phyloP scores from a whole-genome alignment of 2,329 filamentous ascomycete genomes.

The Exophiala phaeomuriformis region DNA sequence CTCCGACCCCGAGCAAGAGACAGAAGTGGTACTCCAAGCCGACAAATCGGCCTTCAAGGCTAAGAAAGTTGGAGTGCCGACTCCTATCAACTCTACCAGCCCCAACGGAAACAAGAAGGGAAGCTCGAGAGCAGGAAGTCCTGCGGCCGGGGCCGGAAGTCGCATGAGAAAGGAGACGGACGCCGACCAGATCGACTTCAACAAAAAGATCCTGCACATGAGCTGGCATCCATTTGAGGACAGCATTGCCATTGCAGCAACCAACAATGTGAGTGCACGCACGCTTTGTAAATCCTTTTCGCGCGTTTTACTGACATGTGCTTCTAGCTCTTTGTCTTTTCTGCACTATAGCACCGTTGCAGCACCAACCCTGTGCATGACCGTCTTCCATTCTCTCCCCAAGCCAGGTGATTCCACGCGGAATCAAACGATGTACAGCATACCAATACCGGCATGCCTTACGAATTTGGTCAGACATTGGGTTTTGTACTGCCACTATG shows the following conservation, averaged over 20 bases:
- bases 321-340: constrained; percentile 66
- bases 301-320: neutral
- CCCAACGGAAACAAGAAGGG: constrained; percentile 71
- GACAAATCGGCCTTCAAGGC: constrained; percentile 99
- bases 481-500: neutral
- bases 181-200: constrained; percentile 98
- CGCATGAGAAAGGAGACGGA: constrained; percentile 99
- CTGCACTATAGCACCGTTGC: constrained; percentile 51
- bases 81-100: constrained; percentile 83
- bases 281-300: neutral
- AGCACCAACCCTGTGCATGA: neutral
- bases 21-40: constrained; percentile 92
- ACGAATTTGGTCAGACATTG: neutral
- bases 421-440: neutral
- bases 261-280: constrained; percentile 79
- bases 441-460: neutral
- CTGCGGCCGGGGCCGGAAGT: constrained; percentile 68
- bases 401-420: neutral
- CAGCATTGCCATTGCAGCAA: constrained; percentile 98
- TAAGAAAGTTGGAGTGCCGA: constrained; percentile 97
- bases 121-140: constrained; percentile 79
- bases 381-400: constrained; percentile 3
- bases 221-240: constrained; percentile 99
- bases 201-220: constrained; percentile 99
- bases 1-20: constrained; percentile 89